Base-by-base conservation (phyloP, 164 flowering plant species). In the Stephania yunnanensis region DNA sequence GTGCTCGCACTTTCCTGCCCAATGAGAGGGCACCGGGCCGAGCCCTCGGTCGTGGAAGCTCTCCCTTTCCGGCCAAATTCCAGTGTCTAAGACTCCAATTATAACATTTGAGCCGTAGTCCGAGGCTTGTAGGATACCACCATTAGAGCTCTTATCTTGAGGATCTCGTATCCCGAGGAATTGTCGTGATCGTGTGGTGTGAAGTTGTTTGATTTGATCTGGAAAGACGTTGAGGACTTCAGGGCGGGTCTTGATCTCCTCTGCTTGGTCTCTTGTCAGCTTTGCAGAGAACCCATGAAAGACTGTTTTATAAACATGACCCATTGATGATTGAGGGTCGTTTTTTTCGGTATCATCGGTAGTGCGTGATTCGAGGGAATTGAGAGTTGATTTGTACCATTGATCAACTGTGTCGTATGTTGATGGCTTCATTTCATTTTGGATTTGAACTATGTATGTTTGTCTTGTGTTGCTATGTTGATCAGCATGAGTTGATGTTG, bases 1-100 rank as follows among this genome's bases (percentile, higher is more conserved):
- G 68, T 77, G 87, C 11, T 3, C 45, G 70, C 92, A 89, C 75
- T 76, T 86, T 6, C 92, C 92, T 31, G 79, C 82, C 89, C 89
- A 89, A 17, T 53, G 79, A 0, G 86, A 10, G 1, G 92, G 90
- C 6, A 87, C 64, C 0, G 88, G 86, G 1, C 82, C 85, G 4
- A 89, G 77, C 7, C 79, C 87, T 2, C 66, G 74, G 71, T 89
- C 90, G 42, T 76, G 74, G 75, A 89, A 89, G 71, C 92, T 89
- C 6, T 73, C 80, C 4, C 84, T 42, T 71, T 87, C 88, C 0
- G 92, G 92, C 81, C 85, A 85, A 10, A 89, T 85, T 0, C 92
- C 90, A 10, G 90, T 81, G 71, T 89, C 92, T 4, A 36, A 17
- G 87, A 87, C 44, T 7, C 89, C 90, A 29, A 89, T 84, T 1